Base-by-base conservation (phyloP, 1,284 basidiomycete species). In the Fomitopsis schrenkii region DNA sequence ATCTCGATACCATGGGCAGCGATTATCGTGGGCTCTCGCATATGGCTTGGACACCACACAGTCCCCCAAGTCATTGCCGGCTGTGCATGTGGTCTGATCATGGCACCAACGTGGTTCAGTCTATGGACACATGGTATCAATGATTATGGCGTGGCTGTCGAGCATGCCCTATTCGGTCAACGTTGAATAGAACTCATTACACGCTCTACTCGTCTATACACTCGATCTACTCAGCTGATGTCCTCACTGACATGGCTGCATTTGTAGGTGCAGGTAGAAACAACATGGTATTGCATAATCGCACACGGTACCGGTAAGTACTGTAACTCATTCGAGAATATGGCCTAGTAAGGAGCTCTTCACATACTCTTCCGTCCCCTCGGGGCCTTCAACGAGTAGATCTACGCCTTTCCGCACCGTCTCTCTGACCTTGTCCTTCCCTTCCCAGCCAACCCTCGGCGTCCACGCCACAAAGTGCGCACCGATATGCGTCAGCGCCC, bases 1-100 rank as follows among this genome's bases (percentile, higher is more conserved):
- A 67, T 87, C 42, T 75, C 80, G 15, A 64, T 86, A 4, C 83
- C 84, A 4, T 88, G 80, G 82, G 83, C 83, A 22, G 65, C 70
- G 17, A 70, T 79, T 7, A 83, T 93, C 55, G 77, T 88, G 2
- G 75, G 84, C 66, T 93, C 90, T 22, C 79, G 94, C 52, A 82
- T 93, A 45, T 87, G 86, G 84, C 78, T 95, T 22, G 91, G 92
- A 0, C 88, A 95, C 71, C 93, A 96, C 75, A 93, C 91, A 1
- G 82, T 80, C 77, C 74, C 79, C 0, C 93, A 95, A 68, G 88
- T 94, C 7, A 68, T 77, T 5, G 91, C 79, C n/a, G 93, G 94
- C 0, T 79, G 76, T 40, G 68, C 74, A 0, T 86, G 86, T 57
- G 93, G 93, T 0, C 67, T 82, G 2, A 69, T 73, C 1, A 83